Evolutionary conservation across 2,329 filamentous ascomycete genomes (phyloP).

Genomic region (Fusarium fujikuroi): DNA sequence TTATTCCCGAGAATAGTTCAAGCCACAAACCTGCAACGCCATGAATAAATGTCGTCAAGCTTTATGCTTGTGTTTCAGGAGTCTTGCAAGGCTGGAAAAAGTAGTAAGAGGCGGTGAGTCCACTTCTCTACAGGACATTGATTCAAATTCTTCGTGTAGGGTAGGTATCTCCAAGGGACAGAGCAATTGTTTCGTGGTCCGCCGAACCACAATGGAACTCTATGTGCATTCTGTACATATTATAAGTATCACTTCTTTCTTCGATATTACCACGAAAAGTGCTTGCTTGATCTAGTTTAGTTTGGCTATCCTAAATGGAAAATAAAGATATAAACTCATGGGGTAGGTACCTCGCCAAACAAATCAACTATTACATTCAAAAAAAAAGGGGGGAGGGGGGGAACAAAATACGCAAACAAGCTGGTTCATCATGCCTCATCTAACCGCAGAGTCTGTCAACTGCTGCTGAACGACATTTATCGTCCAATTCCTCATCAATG

Average conservation of each 20-base stretch:
- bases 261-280: neutral
- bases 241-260: neutral
- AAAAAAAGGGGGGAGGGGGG: no score
- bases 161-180: neutral
- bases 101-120: constrained; percentile 21
- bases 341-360: neutral
- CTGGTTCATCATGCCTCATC: neutral
- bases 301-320: neutral
- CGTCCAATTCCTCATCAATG: neutral
- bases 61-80: constrained; percentile 22
- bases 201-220: neutral
- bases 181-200: neutral
- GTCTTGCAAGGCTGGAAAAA: neutral
- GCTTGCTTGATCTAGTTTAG: neutral
- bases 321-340: neutral
- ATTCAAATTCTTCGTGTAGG: neutral
- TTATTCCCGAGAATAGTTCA: constrained; percentile 1
- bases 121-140: neutral
- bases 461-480: neutral
- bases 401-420: neutral
- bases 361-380: neutral
- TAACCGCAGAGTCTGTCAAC: neutral
- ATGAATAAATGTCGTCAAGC: constrained; percentile 10
- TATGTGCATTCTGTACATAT: neutral
- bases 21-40: neutral